phyloP scores from a whole-genome alignment of 768 basidiomycete species.

The Coprinopsis cinerea region DNA sequence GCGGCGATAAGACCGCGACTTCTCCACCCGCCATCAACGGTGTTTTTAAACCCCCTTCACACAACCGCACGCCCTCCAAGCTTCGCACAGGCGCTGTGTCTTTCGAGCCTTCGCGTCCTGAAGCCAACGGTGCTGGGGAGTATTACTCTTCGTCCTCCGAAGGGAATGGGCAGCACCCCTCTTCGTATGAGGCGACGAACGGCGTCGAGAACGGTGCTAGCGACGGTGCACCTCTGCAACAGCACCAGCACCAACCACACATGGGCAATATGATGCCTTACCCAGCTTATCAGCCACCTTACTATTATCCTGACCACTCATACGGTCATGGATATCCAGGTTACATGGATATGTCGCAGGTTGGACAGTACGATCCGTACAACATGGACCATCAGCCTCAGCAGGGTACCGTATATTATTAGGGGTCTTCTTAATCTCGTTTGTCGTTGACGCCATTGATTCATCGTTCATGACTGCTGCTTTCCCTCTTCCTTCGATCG shows the following conservation, averaged over 20 bases:
- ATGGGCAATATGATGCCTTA: constrained; percentile 43
- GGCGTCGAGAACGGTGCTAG: constrained; percentile 16
- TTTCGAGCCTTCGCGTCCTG: constrained; percentile 42
- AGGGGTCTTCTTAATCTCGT: constrained; percentile 24
- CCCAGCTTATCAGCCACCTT: constrained; percentile 53
- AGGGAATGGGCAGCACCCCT: constrained; percentile 17
- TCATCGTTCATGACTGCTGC: no score
- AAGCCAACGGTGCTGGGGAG: constrained; percentile 17
- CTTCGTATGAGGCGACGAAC: constrained; percentile 22
- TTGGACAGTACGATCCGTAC: constrained; percentile 65
- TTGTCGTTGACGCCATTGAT: no score
- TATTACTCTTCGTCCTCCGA: constrained; percentile 25
- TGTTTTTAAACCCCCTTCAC: constrained; percentile 24
- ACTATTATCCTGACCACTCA: constrained; percentile 71
- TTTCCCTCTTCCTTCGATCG: no score
- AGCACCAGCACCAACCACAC: constrained; percentile 7
- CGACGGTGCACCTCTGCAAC: constrained; percentile 26
- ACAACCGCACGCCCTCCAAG: constrained; percentile 28
- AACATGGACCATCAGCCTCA: constrained; percentile 43
- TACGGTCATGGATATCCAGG: constrained; percentile 59
- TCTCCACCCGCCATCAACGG: constrained; percentile 11
- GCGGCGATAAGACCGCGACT: neutral
- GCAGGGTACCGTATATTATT: constrained; percentile 59
- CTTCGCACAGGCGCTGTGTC: constrained; percentile 47
- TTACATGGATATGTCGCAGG: constrained; percentile 65